Conservation (phyloP, 2,329 filamentous ascomycete genomes). For the Exophiala sp. region DNA sequence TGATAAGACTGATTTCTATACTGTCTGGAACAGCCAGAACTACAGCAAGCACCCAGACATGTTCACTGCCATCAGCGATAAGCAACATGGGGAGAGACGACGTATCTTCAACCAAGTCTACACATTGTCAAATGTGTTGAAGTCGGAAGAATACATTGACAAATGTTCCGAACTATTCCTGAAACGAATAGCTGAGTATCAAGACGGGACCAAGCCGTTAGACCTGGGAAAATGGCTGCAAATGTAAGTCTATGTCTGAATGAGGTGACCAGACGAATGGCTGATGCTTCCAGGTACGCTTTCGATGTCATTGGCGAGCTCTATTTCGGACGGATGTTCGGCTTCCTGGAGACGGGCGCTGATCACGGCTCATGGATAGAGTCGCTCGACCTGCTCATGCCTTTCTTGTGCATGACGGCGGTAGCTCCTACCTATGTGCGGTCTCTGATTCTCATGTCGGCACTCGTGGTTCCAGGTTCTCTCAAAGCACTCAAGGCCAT, state of each 20-base stretch:
- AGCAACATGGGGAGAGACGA: conserved; percentile 29
- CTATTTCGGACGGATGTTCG: conserved; percentile 41
- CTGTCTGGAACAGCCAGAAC: conserved; percentile 23
- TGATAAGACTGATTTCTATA: conserved; percentile 32
- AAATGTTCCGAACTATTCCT: conserved; percentile 27
- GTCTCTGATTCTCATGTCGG: conserved; percentile 29
- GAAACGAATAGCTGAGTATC: conserved; percentile 21
- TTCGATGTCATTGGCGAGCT: conserved; percentile 45
- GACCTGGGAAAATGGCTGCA: conserved; percentile 31
- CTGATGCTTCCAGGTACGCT: conserved; percentile 33
- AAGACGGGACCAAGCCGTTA: conserved; percentile 17
- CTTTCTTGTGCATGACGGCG: conserved; percentile 31
- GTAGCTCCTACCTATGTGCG: conserved; percentile 33
- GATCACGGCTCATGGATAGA: conserved; percentile 41
- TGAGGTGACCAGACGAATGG: neutral
- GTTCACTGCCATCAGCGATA: conserved; percentile 28
- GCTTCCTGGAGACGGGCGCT: conserved; percentile 39
- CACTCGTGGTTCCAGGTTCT: conserved; percentile 27
- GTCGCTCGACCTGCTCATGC: conserved; percentile 36
- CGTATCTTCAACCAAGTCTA: conserved; percentile 31
- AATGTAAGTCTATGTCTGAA: conserved; percentile 24
- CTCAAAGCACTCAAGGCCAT: conserved; percentile 31
- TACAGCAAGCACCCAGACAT: conserved; percentile 29
- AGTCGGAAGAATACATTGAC: conserved; percentile 32
- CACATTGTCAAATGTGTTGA: conserved; percentile 34